Percentiles rank a stretch among this genome's conserved stretches.
These are phyloP conservation scores for Candida adriatica DNA, from an alignment of 805 yeast genomes.

Conservation along the genomic window DNA sequence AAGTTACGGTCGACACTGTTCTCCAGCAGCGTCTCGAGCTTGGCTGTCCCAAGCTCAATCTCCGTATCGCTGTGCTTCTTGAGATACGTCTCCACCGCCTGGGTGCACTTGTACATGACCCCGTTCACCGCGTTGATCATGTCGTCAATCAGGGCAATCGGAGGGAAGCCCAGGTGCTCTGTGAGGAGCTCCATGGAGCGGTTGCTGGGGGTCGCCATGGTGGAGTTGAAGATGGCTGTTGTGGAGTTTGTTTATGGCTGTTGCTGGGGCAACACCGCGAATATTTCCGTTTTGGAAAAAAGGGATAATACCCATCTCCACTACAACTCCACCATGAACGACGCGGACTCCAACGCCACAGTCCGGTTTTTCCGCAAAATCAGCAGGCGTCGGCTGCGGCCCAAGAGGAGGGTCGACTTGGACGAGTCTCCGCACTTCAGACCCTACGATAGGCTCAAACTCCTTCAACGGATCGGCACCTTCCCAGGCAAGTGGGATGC, in stretches of 20 bases:
- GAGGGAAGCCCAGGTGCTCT: slow-evolving; percentile 83
- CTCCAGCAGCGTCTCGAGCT: slow-evolving; percentile 70
- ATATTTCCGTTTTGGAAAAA: no score
- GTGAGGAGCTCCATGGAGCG: slow-evolving; percentile 51
- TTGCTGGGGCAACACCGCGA: no score
- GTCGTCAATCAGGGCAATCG: slow-evolving; percentile 77
- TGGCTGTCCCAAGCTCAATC: slow-evolving; percentile 71
- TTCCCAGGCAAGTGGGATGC: slow-evolving; percentile 42
- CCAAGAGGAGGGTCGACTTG: neutral
- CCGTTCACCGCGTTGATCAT: slow-evolving; percentile 84
- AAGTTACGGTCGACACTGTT: slow-evolving; percentile 72
- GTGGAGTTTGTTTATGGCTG: no score
- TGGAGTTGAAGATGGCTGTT: no score
- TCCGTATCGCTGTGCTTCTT: slow-evolving; percentile 36
- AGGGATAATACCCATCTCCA: neutral
- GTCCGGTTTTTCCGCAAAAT: slow-evolving; percentile 8
- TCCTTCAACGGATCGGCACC: slow-evolving; percentile 36
- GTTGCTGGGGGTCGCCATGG: slow-evolving; percentile 1
- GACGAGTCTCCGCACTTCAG: slow-evolving; percentile 1
- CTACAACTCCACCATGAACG: no score
- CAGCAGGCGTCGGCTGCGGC: slow-evolving; percentile 4
- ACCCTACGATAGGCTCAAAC: slow-evolving; percentile 30
- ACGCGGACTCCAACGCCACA: no score
- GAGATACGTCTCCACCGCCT: slow-evolving; percentile 67
- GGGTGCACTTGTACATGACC: slow-evolving; percentile 73